Base-by-base conservation (phyloP, 208 protist genomes). In the Crithidia mellificae region DNA sequence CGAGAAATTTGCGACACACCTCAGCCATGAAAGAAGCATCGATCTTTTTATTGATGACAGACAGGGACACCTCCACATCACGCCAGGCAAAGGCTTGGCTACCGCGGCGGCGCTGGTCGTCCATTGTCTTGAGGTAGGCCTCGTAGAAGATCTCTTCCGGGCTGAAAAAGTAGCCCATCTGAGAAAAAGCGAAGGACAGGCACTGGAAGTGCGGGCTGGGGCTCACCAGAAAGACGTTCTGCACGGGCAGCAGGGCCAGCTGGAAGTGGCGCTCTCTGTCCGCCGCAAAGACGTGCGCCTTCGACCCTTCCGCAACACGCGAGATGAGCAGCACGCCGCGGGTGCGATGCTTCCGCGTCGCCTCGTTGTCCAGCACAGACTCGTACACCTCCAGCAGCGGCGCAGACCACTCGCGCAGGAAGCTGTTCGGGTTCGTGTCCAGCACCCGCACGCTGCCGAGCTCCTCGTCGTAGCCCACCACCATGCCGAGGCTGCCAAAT, bases 141-240 rank as follows among this genome's bases (percentile, higher is more conserved):
- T 95, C 90, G 75, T 95, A 95, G 74, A 95, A 95, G 63, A 95
- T 91, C 68, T 95, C 84, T 74, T 95, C 86, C 2, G 90, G 90
- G 55, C 85, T 93, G 79, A 90, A 95, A 70, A 89, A 95, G 77
- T 82, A 74, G 7, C 85, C 87, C 34, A 95, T 78, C 76, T 91
- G 84, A 2, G 85, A 77, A 59, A 95, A 95, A 39, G 87, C 90
- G 41, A 91, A 81, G 36, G 90, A 95, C 71, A 95, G 68, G 47
- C 83, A 83, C 72, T 95, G 90, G 58, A 95, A 91, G 65, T 95
- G 90, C 32, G 90, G 83, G 44, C 84, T 91, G 44, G 90, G 86
- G 49, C 85, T 93, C 25, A 95, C 87, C 52, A 90, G 90, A 51
- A 95, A 95, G 43, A 87, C 61, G 62, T 95, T 93, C 65, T 91